Evolutionary conservation across 352 stramenopile genomes (phyloP).

Genomic region (Pythium brachiatum): DNA sequence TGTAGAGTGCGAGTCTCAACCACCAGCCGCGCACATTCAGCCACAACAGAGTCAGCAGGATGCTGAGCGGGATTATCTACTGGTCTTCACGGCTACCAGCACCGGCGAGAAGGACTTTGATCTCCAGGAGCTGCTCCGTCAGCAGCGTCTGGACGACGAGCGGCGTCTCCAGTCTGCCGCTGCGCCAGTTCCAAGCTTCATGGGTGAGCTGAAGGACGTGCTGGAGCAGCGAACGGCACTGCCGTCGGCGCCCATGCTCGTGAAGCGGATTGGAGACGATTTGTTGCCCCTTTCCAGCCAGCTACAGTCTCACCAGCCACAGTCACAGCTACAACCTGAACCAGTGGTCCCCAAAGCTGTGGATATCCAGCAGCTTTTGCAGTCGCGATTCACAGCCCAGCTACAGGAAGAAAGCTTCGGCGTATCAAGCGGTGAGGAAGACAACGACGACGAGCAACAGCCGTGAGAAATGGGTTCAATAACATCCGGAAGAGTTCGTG

Average conservation of each 20-base stretch:
- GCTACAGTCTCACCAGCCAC: not conserved
- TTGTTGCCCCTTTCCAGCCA: not conserved
- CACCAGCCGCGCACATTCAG: not conserved
- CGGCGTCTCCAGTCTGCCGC: not conserved
- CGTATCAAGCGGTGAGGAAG: slow-evolving; percentile 6
- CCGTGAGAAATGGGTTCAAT: slow-evolving; percentile 1
- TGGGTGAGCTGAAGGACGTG: slow-evolving; percentile 52
- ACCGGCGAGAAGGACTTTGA: slow-evolving; percentile 67
- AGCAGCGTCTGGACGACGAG: slow-evolving; percentile 29
- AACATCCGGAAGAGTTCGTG: slow-evolving; percentile 85
- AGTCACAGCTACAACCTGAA: not conserved
- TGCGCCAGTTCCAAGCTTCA: slow-evolving; percentile 32
- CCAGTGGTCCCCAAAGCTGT: slow-evolving; percentile 5
- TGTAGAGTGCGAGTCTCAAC: not conserved
- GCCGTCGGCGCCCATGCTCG: slow-evolving; percentile 26
- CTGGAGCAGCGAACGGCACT: slow-evolving; percentile 41
- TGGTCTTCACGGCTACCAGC: slow-evolving; percentile 75
- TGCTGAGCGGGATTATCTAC: slow-evolving; percentile 27
- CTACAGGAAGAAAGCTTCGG: slow-evolving; percentile 17
- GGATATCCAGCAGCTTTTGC: slow-evolving; percentile 24
- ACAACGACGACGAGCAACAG: slow-evolving; percentile 5
- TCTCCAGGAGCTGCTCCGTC: slow-evolving; percentile 39
- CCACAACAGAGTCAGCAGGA: not conserved
- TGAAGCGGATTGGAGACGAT: slow-evolving; percentile 47
- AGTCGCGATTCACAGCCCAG: slow-evolving; percentile 18